Conservation (phyloP, 805 yeast species). For the Tetrapisispora phaffii region DNA sequence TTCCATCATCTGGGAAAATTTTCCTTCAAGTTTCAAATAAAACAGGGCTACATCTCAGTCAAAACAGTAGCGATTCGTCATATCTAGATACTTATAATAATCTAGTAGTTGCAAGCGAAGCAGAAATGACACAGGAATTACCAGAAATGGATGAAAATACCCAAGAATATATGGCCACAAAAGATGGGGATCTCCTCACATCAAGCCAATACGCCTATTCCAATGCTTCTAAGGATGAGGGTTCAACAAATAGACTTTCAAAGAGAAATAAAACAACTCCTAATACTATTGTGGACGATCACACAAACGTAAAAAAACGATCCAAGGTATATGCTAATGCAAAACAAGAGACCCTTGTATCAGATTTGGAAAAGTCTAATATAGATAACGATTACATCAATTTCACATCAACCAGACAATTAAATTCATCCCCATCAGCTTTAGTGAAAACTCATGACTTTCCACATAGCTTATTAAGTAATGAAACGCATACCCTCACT, state of each 20-base stretch:
- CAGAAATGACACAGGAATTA: conserved; percentile 23
- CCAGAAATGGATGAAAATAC: conserved; percentile 21
- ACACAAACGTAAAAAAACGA: background rate
- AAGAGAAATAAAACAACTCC: background rate
- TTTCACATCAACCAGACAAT: too few species aligned
- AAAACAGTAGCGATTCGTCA: background rate
- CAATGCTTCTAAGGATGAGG: background rate
- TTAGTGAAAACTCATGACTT: background rate
- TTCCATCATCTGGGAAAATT: conserved; percentile 5
- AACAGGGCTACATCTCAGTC: background rate
- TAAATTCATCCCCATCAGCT: background rate
- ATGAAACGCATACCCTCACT: background rate
- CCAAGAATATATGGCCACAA: background rate
- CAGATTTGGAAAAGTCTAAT: background rate
- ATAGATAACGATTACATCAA: background rate
- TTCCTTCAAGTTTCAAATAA: conserved; percentile 13
- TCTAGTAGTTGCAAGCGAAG: conserved; percentile 16
- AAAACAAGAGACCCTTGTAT: too few species aligned
- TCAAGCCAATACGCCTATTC: background rate
- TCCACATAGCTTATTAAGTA: background rate
- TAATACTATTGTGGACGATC: background rate
- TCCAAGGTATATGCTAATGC: background rate
- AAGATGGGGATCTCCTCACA: background rate
- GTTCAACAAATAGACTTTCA: background rate
- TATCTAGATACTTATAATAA: conserved; percentile 2